These are phyloP conservation scores for Aspergillus sp. DNA, from an alignment of 2,329 filamentous ascomycete genomes.

Conservation along the genomic window DNA sequence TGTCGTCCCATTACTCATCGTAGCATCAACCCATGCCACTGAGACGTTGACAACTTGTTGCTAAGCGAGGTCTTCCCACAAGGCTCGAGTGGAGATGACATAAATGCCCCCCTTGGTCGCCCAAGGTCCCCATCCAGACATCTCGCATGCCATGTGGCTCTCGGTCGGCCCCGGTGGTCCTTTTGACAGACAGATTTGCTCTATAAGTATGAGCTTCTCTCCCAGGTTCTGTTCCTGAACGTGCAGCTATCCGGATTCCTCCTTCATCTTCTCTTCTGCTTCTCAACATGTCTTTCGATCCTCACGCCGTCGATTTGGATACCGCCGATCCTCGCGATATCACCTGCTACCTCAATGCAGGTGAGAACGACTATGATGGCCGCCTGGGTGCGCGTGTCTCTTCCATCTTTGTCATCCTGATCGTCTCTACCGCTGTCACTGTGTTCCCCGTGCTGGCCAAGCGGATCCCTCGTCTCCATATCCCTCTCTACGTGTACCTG, in stretches of 20 bases:
- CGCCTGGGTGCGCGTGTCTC: slow-evolving; percentile 20
- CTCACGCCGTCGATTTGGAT: slow-evolving; percentile 16
- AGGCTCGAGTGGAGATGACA: neutral
- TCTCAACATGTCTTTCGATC: slow-evolving; percentile 17
- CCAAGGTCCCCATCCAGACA: neutral
- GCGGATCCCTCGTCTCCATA: slow-evolving; percentile 11
- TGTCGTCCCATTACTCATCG: no score
- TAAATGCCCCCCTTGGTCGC: neutral
- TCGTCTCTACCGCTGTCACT: slow-evolving; percentile 19
- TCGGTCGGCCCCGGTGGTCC: neutral
- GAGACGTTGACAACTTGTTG: neutral
- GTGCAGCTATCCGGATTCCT: neutral
- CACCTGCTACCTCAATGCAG: slow-evolving; percentile 16
- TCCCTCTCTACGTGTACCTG: slow-evolving; percentile 18
- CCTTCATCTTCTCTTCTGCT: neutral
- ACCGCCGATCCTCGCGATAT: slow-evolving; percentile 14
- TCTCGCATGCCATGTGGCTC: neutral
- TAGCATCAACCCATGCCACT: neutral
- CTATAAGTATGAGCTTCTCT: neutral
- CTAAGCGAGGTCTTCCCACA: neutral
- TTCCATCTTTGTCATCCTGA: slow-evolving; percentile 20
- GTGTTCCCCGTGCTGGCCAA: slow-evolving; percentile 22
- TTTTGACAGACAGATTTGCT: neutral
- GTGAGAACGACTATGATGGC: slow-evolving; percentile 19
- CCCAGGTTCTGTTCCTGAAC: neutral